phyloP scores from a whole-genome alignment of 306 rosid genomes.

The Lathyrus oleraceus region DNA sequence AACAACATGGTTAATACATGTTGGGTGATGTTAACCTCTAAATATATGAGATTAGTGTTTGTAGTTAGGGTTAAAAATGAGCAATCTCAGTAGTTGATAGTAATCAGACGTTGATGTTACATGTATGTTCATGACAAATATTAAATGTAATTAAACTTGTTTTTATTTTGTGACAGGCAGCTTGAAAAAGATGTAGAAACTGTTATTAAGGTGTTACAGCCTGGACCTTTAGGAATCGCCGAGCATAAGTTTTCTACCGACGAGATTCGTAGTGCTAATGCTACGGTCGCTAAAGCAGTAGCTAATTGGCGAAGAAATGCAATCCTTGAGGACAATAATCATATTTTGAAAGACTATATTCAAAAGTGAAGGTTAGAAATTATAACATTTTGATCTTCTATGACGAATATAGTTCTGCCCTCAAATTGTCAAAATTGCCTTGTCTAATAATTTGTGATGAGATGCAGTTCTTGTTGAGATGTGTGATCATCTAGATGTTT shows the following conservation, averaged over 20 bases:
- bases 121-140: neutral
- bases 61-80: neutral
- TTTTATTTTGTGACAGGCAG: constrained; percentile 48
- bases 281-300: constrained; percentile 63
- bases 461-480: neutral
- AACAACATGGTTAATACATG: no score
- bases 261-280: constrained; percentile 64
- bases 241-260: constrained; percentile 85
- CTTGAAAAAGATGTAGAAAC: constrained; percentile 88
- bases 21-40: neutral
- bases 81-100: neutral
- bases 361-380: constrained; percentile 38
- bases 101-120: neutral
- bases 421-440: neutral
- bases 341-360: constrained; percentile 53
- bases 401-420: neutral
- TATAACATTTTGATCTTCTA: neutral
- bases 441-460: neutral
- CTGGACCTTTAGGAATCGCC: constrained; percentile 86
- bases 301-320: constrained; percentile 72
- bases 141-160: neutral
- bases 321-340: constrained; percentile 40
- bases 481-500: neutral
- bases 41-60: neutral
- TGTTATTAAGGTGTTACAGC: constrained; percentile 83